Conservation (phyloP, 345 rosid species). For the Lepidium africanum region DNA sequence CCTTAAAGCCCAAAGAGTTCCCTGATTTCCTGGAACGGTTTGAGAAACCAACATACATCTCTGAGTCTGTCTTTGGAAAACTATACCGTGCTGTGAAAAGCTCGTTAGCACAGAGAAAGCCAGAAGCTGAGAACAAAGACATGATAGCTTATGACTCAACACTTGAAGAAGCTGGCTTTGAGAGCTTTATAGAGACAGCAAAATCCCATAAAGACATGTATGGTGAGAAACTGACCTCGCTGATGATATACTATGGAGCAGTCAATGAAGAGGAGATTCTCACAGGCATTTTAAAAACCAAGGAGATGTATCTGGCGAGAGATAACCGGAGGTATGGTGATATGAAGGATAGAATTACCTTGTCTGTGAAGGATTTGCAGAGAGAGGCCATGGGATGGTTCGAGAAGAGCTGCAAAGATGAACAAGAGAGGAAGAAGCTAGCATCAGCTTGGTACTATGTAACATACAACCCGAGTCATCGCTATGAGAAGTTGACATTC, state of each 20-base stretch:
- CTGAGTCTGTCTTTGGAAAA: constrained; percentile 62
- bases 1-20: constrained; percentile 69
- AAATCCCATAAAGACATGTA: constrained; percentile 46
- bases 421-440: constrained; percentile 33
- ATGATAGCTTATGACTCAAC: constrained; percentile 50
- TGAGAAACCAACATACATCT: constrained; percentile 53
- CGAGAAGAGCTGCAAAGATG: constrained; percentile 38
- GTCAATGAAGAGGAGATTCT: constrained; percentile 77
- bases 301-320: constrained; percentile 52
- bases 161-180: constrained; percentile 64
- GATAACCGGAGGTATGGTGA: constrained; percentile 75
- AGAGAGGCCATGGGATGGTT: constrained; percentile 69
- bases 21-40: constrained; percentile 89
- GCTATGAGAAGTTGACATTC: constrained; percentile 32
- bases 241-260: constrained; percentile 64
- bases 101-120: constrained; percentile 17
- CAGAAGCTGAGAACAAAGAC: constrained; percentile 32
- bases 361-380: constrained; percentile 48
- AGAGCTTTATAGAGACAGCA: constrained; percentile 44
- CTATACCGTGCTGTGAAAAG: constrained; percentile 56
- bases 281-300: constrained; percentile 62
- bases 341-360: constrained; percentile 62
- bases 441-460: constrained; percentile 95
- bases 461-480: constrained; percentile 48
- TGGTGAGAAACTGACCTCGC: constrained; percentile 44